phyloP scores from a whole-genome alignment of 2,329 filamentous ascomycete species.

The Knoxdaviesia capensis region DNA sequence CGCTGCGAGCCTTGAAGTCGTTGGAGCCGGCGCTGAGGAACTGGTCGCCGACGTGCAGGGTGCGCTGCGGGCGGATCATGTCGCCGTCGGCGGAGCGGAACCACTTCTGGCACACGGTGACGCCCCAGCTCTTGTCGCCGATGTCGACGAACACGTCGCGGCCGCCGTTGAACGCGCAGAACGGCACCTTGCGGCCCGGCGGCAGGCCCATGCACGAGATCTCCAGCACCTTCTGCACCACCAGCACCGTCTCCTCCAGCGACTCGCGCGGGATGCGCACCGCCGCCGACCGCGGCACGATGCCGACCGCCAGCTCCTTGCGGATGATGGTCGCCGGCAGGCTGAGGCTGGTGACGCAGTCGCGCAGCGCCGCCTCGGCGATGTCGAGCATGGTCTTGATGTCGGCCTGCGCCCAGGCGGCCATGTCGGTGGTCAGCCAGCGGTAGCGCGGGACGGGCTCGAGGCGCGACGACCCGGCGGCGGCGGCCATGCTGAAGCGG shows the following conservation, averaged over 20 bases:
- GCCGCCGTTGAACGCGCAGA: slow-evolving; percentile 95
- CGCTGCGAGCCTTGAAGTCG: slow-evolving; percentile 85
- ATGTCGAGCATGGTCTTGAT: slow-evolving; percentile 71
- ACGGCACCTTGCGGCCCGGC: slow-evolving; percentile 38
- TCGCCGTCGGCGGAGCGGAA: slow-evolving; percentile 38
- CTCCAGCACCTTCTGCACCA: slow-evolving; percentile 83
- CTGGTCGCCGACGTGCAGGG: slow-evolving; percentile 89
- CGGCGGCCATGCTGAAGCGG: slow-evolving; percentile 44
- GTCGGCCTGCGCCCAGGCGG: slow-evolving; percentile 53
- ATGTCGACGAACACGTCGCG: slow-evolving; percentile 98
- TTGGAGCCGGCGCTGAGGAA: slow-evolving; percentile 90
- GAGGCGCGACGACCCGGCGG: slow-evolving; percentile 21
- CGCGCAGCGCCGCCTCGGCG: slow-evolving; percentile 63
- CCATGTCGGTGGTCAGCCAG: slow-evolving; percentile 67
- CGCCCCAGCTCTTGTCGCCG: slow-evolving; percentile 93
- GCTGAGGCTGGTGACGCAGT: slow-evolving; percentile 61
- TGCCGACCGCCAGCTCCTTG: slow-evolving; percentile 73
- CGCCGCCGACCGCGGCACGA: slow-evolving; percentile 43
- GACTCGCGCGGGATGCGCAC: slow-evolving; percentile 65
- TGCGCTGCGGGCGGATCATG: slow-evolving; percentile 49
- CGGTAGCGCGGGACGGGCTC: slow-evolving; percentile 41
- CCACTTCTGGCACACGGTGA: slow-evolving; percentile 77
- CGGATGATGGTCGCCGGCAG: slow-evolving; percentile 65
- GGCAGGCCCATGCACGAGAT: slow-evolving; percentile 37
- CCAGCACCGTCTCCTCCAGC: slow-evolving; percentile 86